Percentiles rank a stretch among this genome's conserved stretches.
Evolutionary conservation across 768 basidiomycete species (phyloP).

Genomic region (Suillus fuscotomentosus): DNA sequence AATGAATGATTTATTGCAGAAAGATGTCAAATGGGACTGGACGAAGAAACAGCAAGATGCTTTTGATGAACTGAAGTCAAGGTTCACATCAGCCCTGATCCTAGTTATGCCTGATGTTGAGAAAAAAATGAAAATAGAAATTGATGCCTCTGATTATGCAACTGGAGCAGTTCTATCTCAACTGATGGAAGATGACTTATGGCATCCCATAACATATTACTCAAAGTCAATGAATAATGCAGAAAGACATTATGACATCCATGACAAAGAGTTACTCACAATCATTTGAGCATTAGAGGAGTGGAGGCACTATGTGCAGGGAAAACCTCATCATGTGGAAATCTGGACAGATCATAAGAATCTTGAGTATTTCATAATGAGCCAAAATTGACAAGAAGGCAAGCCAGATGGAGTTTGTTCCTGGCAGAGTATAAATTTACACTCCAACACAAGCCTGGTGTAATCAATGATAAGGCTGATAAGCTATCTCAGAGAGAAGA

Average conservation of each 20-base stretch:
- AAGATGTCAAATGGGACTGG: constrained; percentile 27
- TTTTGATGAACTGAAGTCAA: constrained; percentile 30
- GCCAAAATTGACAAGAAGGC: constrained; percentile 16
- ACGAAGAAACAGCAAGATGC: constrained; percentile 13
- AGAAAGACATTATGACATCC: constrained; percentile 41
- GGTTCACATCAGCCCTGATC: constrained; percentile 26
- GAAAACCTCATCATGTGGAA: neutral
- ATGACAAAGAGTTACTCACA: constrained; percentile 19
- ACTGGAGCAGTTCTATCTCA: neutral
- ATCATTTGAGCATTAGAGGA: neutral
- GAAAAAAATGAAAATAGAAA: neutral
- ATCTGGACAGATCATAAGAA: constrained; percentile 33
- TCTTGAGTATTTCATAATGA: constrained; percentile 34
- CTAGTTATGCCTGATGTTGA: constrained; percentile 5
- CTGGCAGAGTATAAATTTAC: no score
- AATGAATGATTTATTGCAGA: constrained; percentile 27
- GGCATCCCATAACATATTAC: constrained; percentile 31
- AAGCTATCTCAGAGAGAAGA: no score
- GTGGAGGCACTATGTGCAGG: neutral
- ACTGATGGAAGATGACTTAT: neutral
- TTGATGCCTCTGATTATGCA: constrained; percentile 5
- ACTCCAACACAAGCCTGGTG: no score
- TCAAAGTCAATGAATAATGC: constrained; percentile 23
- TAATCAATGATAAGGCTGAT: no score
- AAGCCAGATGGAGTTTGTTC: no score